Evolutionary conservation across 495 filamentous ascomycete species (phyloP).

Genomic region (Jackrogersella multiformis): DNA sequence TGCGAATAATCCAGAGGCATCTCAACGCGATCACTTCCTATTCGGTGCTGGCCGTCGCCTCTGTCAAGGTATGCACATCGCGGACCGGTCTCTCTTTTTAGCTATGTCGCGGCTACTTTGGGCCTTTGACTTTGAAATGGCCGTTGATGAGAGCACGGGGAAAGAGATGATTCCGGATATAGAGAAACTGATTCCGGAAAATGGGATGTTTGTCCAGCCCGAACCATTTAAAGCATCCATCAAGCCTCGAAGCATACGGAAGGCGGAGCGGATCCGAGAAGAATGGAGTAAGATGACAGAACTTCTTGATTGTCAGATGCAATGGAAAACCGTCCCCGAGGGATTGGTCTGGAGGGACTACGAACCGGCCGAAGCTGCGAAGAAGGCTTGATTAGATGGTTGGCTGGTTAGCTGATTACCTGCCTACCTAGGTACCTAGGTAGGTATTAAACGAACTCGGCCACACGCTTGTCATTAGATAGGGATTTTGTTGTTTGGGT

Average conservation of each 20-base stretch:
- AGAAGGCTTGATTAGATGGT: conserved; percentile 6
- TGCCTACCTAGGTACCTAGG: too few relatives aligned
- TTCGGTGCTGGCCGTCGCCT: conserved; percentile 67
- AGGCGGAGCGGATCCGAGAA: conserved; percentile 35
- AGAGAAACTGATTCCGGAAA: conserved; percentile 7
- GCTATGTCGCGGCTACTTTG: conserved; percentile 58
- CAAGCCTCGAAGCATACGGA: conserved; percentile 9
- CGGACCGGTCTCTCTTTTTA: conserved; percentile 61
- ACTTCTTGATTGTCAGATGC: conserved; percentile 37
- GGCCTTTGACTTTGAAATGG: conserved; percentile 54
- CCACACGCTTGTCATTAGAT: conserved; percentile 4
- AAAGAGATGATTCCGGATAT: conserved; percentile 22
- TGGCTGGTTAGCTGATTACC: too few relatives aligned
- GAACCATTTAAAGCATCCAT: conserved; percentile 13
- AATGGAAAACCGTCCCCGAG: conserved; percentile 41
- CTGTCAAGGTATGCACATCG: conserved; percentile 65
- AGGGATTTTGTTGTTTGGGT: conserved; percentile 9
- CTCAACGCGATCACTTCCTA: conserved; percentile 47
- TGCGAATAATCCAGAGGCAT: conserved; percentile 52
- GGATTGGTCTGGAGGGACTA: conserved; percentile 38
- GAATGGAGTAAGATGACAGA: conserved; percentile 39
- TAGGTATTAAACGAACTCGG: background rate
- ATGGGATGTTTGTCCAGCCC: conserved; percentile 19
- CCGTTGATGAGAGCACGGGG: conserved; percentile 36
- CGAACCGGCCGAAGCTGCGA: conserved; percentile 23